Base-by-base conservation (phyloP, 352 stramenopile species). In the Pythium scleroteichum region DNA sequence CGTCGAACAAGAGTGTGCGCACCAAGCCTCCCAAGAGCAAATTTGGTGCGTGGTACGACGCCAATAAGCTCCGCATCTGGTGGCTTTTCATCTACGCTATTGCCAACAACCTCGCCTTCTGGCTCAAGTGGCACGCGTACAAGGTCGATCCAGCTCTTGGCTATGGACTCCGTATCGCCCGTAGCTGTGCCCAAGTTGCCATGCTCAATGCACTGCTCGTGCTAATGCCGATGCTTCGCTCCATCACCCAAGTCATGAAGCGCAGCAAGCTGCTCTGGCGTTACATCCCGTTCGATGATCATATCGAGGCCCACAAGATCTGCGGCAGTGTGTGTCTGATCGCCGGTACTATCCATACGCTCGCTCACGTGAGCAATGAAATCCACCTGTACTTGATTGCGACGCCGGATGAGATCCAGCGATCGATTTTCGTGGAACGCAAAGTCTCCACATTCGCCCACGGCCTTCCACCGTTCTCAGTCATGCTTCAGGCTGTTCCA, bases 271-370 rank as follows among this genome's bases (percentile, higher is more conserved):
- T 90, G 9, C 32, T 90, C 32, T 91, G 79, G 80, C 71, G 75
- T 49, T 87, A 85, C 64, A 88, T 92, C 29, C 85, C 85, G 10
- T 90, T 94, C 27, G 84, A 92, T 45, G 79, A 92, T 57, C 74
- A 86, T 65, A 90, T 94, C 44, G 75, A 81, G 19, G 88, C 88
- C 61, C 84, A 94, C 72, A 91, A 88, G 61, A 80, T 94, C 50
- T 72, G 76, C 2, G 84, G 84, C 53, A 79, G 53, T n/a, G 73
- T 84, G 41, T 57, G 85, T 32, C 72, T 94, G 2, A 78, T 50
- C 29, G 72, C 79, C 4, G 79, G 75, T 6, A 64, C 90, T 47
- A 69, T 86, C 46, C 84, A 94, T 60, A 90, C 82, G 13, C 19
- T 66, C 17, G 81, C 79, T 0, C 81, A 91, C 68, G 55, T 91